These are phyloP conservation scores for Conticribra guillardii DNA, from an alignment of 108 stramenopile genomes.

Conservation along the genomic window DNA sequence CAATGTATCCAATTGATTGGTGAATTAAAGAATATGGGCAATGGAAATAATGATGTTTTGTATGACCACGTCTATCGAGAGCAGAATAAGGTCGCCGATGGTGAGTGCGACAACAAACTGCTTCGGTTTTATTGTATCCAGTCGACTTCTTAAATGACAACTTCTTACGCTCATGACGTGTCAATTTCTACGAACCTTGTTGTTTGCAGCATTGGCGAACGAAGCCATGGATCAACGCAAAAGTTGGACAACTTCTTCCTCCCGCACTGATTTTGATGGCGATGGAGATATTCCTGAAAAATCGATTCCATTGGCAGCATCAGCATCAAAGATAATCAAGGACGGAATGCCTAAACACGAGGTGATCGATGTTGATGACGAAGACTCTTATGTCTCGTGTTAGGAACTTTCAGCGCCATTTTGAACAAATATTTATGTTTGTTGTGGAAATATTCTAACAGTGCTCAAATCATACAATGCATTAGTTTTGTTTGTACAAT, in stretches of 20 bases:
- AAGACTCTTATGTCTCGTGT: neutral
- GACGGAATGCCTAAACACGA: too few relatives aligned
- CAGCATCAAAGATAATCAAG: too few relatives aligned
- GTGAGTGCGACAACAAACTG: constrained; percentile 45
- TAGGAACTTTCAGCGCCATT: too few relatives aligned
- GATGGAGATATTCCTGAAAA: too few relatives aligned
- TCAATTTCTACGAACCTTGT: neutral
- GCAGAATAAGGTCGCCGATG: constrained; percentile 72
- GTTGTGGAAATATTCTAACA: too few relatives aligned
- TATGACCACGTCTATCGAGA: constrained; percentile 77
- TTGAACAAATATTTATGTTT: too few relatives aligned
- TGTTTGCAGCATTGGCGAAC: constrained; percentile 60
- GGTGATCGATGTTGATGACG: neutral
- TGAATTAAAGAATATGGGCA: neutral
- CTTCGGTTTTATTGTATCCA: constrained; percentile 15
- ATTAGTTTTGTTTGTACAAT: too few relatives aligned
- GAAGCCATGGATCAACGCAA: constrained; percentile 74
- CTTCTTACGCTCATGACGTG: too few relatives aligned
- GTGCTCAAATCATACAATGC: too few relatives aligned
- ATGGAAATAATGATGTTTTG: constrained; percentile 1
- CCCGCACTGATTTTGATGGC: too few relatives aligned
- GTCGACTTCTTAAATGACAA: too few relatives aligned
- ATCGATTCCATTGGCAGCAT: too few relatives aligned
- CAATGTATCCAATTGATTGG: constrained; percentile 15
- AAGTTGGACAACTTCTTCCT: constrained; percentile 27